A percentile compares a stretch with the other conserved stretches of the same genome.
These are phyloP conservation scores for Meyerozyma carpophila DNA, from an alignment of 1,139 yeast genomes.

Conservation along the genomic window DNA sequence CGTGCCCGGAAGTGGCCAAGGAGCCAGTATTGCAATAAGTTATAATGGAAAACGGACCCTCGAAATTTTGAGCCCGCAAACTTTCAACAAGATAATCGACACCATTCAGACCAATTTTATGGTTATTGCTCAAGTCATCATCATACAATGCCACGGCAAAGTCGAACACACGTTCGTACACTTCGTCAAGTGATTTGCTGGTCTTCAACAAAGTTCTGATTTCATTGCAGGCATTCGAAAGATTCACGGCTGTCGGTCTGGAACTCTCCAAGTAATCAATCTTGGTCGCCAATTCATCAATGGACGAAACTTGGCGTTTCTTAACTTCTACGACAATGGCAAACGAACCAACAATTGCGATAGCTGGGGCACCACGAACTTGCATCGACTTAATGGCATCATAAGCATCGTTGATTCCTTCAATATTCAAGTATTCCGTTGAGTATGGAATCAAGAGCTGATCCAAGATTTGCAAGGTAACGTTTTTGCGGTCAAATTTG, in stretches of 20 bases:
- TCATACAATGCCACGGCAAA: conserved; percentile 60
- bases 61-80: conserved; percentile 43
- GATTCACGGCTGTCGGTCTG: conserved; percentile 93
- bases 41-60: conserved; percentile 70
- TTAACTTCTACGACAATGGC: conserved; percentile 71
- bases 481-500: conserved; percentile 46
- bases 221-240: conserved; percentile 70
- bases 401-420: conserved; percentile 65
- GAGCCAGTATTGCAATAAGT: conserved; percentile 89
- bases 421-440: conserved; percentile 59
- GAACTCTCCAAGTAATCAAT: conserved; percentile 68
- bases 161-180: conserved; percentile 35
- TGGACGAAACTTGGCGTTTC: conserved; percentile 15
- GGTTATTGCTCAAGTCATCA: conserved; percentile 74
- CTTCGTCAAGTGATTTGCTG: conserved; percentile 13
- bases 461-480: conserved; percentile 60
- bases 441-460: conserved; percentile 80
- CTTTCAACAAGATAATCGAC: conserved; percentile 54
- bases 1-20: conserved; percentile 94
- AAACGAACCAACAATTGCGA: conserved; percentile 89
- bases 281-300: conserved; percentile 32
- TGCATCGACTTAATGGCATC: conserved; percentile 83
- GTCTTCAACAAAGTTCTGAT: conserved; percentile 33
- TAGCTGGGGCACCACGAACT: conserved; percentile 98
- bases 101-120: conserved; percentile 76